Evolutionary conservation across 768 basidiomycete species (phyloP).

Genomic region (Boletellus sp.): DNA sequence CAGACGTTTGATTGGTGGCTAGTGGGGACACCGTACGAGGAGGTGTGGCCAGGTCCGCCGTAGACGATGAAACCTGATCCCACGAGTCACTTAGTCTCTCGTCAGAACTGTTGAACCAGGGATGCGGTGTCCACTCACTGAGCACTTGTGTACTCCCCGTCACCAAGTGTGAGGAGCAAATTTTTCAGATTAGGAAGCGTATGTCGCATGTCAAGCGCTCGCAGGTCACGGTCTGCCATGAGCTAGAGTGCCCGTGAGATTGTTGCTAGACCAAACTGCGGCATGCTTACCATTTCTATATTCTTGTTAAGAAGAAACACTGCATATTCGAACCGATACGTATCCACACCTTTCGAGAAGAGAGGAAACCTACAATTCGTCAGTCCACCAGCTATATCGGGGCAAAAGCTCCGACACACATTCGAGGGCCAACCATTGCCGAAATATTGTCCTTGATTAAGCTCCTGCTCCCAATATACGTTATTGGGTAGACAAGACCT

Average conservation of each 20-base stretch:
- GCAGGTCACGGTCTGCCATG: slow-evolving; percentile 86
- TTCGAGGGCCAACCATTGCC: slow-evolving; percentile 91
- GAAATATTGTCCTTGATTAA: slow-evolving; percentile 90
- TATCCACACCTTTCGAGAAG: slow-evolving; percentile 92
- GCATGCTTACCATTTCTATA: slow-evolving; percentile 75
- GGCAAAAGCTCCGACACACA: slow-evolving; percentile 51
- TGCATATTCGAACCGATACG: slow-evolving; percentile 95
- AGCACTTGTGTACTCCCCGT: slow-evolving; percentile 52
- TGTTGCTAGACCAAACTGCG: not conserved
- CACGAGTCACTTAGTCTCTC: slow-evolving; percentile 14
- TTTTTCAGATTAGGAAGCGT: slow-evolving; percentile 97
- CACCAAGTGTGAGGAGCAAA: slow-evolving; percentile 79
- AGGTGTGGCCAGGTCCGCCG: slow-evolving; percentile 24
- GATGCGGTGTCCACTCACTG: slow-evolving; percentile 37
- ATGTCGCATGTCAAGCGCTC: slow-evolving; percentile 89
- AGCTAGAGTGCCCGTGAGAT: slow-evolving; percentile 47
- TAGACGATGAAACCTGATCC: slow-evolving; percentile 19
- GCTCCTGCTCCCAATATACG: slow-evolving; percentile 86
- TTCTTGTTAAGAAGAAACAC: slow-evolving; percentile 97
- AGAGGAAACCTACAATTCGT: slow-evolving; percentile 76
- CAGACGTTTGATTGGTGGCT: slow-evolving; percentile 10
- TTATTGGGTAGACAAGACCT: slow-evolving; percentile 82
- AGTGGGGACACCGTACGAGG: slow-evolving; percentile 18
- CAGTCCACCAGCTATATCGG: slow-evolving; percentile 3
- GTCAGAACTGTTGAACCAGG: slow-evolving; percentile 10